Conservation (phyloP, 1,139 yeast species). For the Yamadazyma sp. region DNA sequence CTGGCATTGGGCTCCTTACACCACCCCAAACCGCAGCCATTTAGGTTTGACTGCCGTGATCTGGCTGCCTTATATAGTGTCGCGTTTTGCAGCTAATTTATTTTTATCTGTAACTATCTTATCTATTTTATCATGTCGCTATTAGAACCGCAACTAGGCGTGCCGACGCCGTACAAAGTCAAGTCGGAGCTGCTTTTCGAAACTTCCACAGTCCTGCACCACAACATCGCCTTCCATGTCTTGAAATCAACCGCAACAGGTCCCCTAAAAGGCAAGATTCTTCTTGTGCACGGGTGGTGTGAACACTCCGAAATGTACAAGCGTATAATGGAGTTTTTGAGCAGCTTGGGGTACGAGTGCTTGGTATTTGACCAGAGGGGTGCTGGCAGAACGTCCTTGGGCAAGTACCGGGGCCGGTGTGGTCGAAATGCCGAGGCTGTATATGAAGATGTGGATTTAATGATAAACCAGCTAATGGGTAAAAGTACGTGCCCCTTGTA, state of each 20-base stretch:
- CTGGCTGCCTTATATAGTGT: too few species aligned
- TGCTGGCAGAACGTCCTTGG: conserved; percentile 21
- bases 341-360: conserved; percentile 20
- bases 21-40: neutral
- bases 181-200: conserved; percentile 8
- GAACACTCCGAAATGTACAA: conserved; percentile 22
- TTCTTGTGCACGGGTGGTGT: conserved; percentile 25
- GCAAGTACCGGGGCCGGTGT: conserved; percentile 19
- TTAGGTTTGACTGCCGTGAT: neutral
- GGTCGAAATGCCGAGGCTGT: conserved; percentile 14
- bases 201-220: conserved; percentile 9
- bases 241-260: conserved; percentile 11
- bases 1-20: too few species aligned
- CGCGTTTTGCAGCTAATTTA: neutral
- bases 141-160: conserved; percentile 14
- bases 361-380: conserved; percentile 24
- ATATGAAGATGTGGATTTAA: conserved; percentile 19
- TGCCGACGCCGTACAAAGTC: conserved; percentile 16
- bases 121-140: neutral
- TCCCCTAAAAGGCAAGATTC: conserved; percentile 14
- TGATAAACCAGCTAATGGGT: conserved; percentile 16
- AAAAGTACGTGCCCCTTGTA: conserved; percentile 7
- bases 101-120: neutral
- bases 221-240: conserved; percentile 17
- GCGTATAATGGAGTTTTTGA: conserved; percentile 19